phyloP scores from a whole-genome alignment of 768 basidiomycete genomes.

The Gloeostereum incarnatum region DNA sequence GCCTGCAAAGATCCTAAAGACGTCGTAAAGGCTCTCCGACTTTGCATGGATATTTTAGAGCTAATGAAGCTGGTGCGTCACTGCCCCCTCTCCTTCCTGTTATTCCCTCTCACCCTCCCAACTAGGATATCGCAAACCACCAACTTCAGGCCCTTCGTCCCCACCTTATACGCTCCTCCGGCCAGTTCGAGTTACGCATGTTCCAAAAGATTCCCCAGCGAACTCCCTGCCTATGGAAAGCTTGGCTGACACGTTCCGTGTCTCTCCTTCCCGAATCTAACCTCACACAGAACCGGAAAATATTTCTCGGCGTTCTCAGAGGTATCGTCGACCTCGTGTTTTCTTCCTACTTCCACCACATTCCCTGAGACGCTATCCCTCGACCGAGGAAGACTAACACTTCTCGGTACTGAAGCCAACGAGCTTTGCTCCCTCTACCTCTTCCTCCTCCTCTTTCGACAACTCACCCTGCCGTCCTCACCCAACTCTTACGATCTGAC shows the following conservation, averaged over 20 bases:
- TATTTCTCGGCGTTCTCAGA: slow-evolving; percentile 46
- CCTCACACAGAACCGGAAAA: slow-evolving; percentile 43
- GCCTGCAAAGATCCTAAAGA: slow-evolving; percentile 57
- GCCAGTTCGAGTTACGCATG: slow-evolving; percentile 69
- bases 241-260: slow-evolving; percentile 9
- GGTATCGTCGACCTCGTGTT: slow-evolving; percentile 63
- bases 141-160: slow-evolving; percentile 89
- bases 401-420: slow-evolving; percentile 61
- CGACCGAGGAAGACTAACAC: slow-evolving; percentile 60
- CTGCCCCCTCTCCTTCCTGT: slow-evolving; percentile 6
- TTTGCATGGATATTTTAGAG: slow-evolving; percentile 87
- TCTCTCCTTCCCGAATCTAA: slow-evolving; percentile 32
- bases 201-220: slow-evolving; percentile 37
- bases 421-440: slow-evolving; percentile 73
- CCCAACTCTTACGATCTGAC: slow-evolving; percentile 35
- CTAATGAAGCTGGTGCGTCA: slow-evolving; percentile 86
- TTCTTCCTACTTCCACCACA: slow-evolving; percentile 24
- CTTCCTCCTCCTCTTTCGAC: slow-evolving; percentile 73
- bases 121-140: slow-evolving; percentile 94
- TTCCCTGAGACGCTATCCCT: slow-evolving; percentile 79
- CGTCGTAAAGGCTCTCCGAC: slow-evolving; percentile 64
- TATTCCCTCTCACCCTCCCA: slow-evolving; percentile 12
- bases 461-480: slow-evolving; percentile 49
- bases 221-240: background rate
- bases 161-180: slow-evolving; percentile 74